phyloP scores from a whole-genome alignment of 1,284 basidiomycete genomes.

The Sporisorium exsertum region DNA sequence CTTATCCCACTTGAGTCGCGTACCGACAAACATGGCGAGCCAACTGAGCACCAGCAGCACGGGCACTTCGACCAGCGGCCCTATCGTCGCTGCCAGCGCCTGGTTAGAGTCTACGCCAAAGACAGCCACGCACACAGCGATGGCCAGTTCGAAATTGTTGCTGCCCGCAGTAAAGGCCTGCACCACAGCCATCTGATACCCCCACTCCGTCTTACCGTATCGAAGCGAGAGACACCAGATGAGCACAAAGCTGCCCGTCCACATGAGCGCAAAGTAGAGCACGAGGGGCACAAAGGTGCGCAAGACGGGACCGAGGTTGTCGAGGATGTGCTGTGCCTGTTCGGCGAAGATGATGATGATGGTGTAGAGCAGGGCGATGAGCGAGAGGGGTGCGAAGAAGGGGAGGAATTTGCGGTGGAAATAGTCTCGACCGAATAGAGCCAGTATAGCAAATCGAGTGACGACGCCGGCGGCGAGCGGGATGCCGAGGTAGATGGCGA shows the following conservation, averaged over 20 bases:
- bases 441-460: conserved; percentile 76
- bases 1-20: conserved; percentile 46
- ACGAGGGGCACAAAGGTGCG: conserved; percentile 78
- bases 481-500: conserved; percentile 76
- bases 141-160: conserved; percentile 76
- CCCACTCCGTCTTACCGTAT: conserved; percentile 61
- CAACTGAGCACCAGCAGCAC: conserved; percentile 80
- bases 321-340: conserved; percentile 71
- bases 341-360: conserved; percentile 83
- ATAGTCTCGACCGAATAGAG: conserved; percentile 72
- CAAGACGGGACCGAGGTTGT: conserved; percentile 57
- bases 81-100: conserved; percentile 56
- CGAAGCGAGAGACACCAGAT: conserved; percentile 68
- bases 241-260: conserved; percentile 76
- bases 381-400: conserved; percentile 78
- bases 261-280: conserved; percentile 82
- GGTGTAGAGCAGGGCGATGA: conserved; percentile 75
- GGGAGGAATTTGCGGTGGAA: conserved; percentile 76
- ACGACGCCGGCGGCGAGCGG: conserved; percentile 77
- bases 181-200: conserved; percentile 68
- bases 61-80: conserved; percentile 72
- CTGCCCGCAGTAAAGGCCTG: conserved; percentile 73
- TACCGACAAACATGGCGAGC: conserved; percentile 75
- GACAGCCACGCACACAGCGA: conserved; percentile 82
- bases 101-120: conserved; percentile 71